Conservation (phyloP, 2,329 filamentous ascomycete genomes). For the Chrysoporthe puriensis region DNA sequence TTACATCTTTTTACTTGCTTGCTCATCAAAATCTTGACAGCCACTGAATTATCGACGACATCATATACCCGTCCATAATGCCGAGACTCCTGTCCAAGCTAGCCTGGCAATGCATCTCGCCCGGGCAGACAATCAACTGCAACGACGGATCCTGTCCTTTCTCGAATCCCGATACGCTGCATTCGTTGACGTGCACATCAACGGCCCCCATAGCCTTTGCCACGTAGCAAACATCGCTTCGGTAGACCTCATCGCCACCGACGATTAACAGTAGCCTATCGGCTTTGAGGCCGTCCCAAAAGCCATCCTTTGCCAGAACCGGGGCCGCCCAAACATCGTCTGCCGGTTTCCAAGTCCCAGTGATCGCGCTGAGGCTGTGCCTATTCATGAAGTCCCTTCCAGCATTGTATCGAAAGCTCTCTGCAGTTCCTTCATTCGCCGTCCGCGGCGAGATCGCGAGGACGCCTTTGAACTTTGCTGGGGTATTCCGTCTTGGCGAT, state of each 20-base stretch:
- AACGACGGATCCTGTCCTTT: conserved; percentile 15
- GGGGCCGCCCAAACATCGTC: conserved; percentile 31
- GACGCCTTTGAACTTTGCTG: conserved; percentile 26
- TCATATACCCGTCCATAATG: conserved; percentile 26
- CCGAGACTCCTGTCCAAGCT: conserved; percentile 26
- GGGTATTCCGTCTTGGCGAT: background rate
- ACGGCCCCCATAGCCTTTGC: conserved; percentile 28
- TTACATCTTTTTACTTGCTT: background rate
- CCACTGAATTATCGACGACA: conserved; percentile 16
- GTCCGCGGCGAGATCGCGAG: conserved; percentile 32
- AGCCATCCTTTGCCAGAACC: conserved; percentile 23
- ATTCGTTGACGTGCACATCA: background rate
- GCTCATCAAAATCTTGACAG: conserved; percentile 9
- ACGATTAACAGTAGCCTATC: conserved; percentile 27
- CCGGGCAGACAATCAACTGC: conserved; percentile 29
- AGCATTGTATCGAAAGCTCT: conserved; percentile 29
- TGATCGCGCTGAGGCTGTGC: conserved; percentile 23
- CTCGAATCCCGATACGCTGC: background rate
- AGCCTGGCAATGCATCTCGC: conserved; percentile 30
- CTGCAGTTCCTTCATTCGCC: conserved; percentile 29
- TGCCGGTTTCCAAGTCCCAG: conserved; percentile 26
- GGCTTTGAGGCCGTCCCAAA: conserved; percentile 27
- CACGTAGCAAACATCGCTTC: conserved; percentile 28
- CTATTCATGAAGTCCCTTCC: conserved; percentile 31
- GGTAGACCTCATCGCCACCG: conserved; percentile 30